Conservation (phyloP, 495 filamentous ascomycete species). For the Aspergillus diversus region DNA sequence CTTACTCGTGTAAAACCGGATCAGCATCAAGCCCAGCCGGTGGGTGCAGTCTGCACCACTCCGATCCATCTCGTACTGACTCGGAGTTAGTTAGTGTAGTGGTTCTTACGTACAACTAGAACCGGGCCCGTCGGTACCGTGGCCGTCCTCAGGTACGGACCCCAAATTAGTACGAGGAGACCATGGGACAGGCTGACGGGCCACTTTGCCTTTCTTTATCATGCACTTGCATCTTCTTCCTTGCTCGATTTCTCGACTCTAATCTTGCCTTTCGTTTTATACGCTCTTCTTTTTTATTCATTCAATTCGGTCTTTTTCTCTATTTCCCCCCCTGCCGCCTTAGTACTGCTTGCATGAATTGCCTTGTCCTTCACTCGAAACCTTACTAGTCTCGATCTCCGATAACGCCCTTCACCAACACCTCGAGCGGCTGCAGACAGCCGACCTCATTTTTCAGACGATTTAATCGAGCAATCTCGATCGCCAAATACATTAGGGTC, state of each 20-base stretch:
- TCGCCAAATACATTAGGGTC: not conserved
- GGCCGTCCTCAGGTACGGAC: not conserved
- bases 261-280: slow-evolving; percentile 3
- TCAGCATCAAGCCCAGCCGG: not conserved
- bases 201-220: slow-evolving; percentile 24
- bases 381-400: not conserved
- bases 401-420: slow-evolving; percentile 11
- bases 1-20: not conserved
- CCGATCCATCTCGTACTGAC: no score
- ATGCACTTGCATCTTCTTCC: not conserved
- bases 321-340: not conserved
- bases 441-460: not conserved
- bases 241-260: slow-evolving; percentile 1
- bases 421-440: slow-evolving; percentile 6
- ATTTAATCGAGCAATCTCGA: not conserved
- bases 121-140: no score
- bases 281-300: not conserved
- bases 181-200: slow-evolving; percentile 1
- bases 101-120: no score
- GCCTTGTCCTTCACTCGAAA: slow-evolving; percentile 1
- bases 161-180: not conserved
- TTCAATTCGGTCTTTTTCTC: slow-evolving; percentile 1
- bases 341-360: not conserved
- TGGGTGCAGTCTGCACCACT: not conserved
- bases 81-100: no score